Evolutionary conservation across 2,329 filamentous ascomycete species (phyloP).

Genomic region (Colletotrichum euphorbiae): DNA sequence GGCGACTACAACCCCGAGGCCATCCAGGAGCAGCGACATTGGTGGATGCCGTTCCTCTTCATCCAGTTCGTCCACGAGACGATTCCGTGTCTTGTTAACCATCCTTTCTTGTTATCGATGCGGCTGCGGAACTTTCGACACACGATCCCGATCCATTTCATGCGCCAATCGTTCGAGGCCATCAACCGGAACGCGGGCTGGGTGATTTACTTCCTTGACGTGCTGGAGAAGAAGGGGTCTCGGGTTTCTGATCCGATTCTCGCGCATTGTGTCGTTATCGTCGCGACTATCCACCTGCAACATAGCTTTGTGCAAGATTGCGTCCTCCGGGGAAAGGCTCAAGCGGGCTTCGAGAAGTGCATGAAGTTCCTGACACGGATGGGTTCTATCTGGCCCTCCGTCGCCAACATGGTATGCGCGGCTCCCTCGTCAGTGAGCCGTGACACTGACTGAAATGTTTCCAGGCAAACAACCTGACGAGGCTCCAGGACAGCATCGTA

Average conservation of each 20-base stretch:
- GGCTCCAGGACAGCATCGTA: slow-evolving; percentile 49
- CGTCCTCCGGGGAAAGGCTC: slow-evolving; percentile 42
- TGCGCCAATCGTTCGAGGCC: slow-evolving; percentile 64
- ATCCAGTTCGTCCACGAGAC: slow-evolving; percentile 65
- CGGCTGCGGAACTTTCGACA: slow-evolving; percentile 64
- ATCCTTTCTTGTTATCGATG: slow-evolving; percentile 64
- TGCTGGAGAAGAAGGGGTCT: slow-evolving; percentile 55
- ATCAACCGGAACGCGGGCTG: slow-evolving; percentile 63
- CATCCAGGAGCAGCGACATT: slow-evolving; percentile 58
- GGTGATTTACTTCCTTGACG: slow-evolving; percentile 65
- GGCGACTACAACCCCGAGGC: slow-evolving; percentile 54
- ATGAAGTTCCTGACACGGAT: slow-evolving; percentile 43
- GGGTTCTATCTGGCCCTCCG: slow-evolving; percentile 44
- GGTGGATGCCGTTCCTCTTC: slow-evolving; percentile 65
- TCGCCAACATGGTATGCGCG: slow-evolving; percentile 43
- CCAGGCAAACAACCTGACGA: slow-evolving; percentile 45
- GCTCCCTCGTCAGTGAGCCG: not conserved
- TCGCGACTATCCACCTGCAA: slow-evolving; percentile 65
- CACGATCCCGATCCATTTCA: slow-evolving; percentile 64
- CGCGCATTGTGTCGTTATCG: slow-evolving; percentile 61
- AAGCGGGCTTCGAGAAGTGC: slow-evolving; percentile 46
- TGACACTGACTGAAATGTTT: not conserved
- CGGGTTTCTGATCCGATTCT: slow-evolving; percentile 51
- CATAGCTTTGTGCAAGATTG: slow-evolving; percentile 58
- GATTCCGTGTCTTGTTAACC: slow-evolving; percentile 64